A percentile compares a stretch with the other conserved stretches of the same genome.
Evolutionary conservation across 1,139 yeast species (phyloP).

Genomic region (Pichiaceae sp.): DNA sequence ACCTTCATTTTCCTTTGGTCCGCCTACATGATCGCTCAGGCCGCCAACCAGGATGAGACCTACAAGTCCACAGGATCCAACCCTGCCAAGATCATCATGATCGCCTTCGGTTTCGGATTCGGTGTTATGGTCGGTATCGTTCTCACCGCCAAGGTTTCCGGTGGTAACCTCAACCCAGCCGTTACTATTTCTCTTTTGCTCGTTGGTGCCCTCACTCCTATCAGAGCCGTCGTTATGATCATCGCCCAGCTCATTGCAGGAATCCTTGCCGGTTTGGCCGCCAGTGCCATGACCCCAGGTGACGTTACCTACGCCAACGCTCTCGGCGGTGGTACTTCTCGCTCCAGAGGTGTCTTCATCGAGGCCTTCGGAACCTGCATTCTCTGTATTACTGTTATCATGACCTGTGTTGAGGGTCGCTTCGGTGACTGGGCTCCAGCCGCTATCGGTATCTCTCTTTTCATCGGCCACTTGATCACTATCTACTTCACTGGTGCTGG

Average conservation of each 20-base stretch:
- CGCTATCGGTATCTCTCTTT: conserved; percentile 74
- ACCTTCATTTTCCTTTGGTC: conserved; percentile 78
- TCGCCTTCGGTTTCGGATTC: conserved; percentile 82
- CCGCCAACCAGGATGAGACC: conserved; percentile 61
- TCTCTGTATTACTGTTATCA: conserved; percentile 68
- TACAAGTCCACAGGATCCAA: conserved; percentile 38
- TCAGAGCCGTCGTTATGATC: conserved; percentile 61
- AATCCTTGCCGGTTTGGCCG: conserved; percentile 91
- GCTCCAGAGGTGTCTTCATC: conserved; percentile 68
- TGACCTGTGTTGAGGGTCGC: conserved; percentile 81
- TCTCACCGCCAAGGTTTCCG: conserved; percentile 71
- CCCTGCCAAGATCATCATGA: conserved; percentile 66
- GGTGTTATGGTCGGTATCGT: conserved; percentile 73
- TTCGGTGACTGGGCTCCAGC: conserved; percentile 74
- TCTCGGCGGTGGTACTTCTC: conserved; percentile 66
- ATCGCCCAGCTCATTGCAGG: conserved; percentile 73
- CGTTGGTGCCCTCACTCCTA: conserved; percentile 66
- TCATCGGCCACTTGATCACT: conserved; percentile 74
- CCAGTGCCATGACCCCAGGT: conserved; percentile 83
- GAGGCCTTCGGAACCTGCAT: conserved; percentile 78
- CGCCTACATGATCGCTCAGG: conserved; percentile 78
- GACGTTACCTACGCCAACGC: conserved; percentile 62
- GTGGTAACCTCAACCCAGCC: conserved; percentile 89
- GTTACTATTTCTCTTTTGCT: conserved; percentile 67
- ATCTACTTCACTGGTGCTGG: conserved; percentile 90